Evolutionary conservation across 257 asterid species (phyloP).

Genomic region (Salvia splendens): DNA sequence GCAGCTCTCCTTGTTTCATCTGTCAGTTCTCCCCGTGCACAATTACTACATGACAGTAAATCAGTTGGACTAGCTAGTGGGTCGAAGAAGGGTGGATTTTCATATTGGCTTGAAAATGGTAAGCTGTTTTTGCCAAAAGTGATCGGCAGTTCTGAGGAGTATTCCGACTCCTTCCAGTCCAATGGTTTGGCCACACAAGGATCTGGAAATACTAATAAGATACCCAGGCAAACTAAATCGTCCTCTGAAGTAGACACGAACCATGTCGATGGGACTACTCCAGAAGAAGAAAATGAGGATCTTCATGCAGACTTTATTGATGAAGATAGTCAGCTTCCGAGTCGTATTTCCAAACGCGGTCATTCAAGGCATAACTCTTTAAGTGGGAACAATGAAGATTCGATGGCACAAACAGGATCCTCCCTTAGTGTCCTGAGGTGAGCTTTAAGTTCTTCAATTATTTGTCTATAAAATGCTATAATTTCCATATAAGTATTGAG

Average conservation of each 20-base stretch:
- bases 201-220: slow-evolving; percentile 48
- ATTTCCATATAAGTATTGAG: slow-evolving; percentile 32
- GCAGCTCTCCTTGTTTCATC: slow-evolving; percentile 89
- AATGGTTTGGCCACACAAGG: slow-evolving; percentile 55
- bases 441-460: slow-evolving; percentile 34
- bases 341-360: slow-evolving; percentile 72
- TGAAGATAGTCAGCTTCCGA: slow-evolving; percentile 99
- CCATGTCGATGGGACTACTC: slow-evolving; percentile 61
- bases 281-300: slow-evolving; percentile 99
- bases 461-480: slow-evolving; percentile 26
- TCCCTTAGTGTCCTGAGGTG: slow-evolving; percentile 90
- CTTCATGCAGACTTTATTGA: slow-evolving; percentile 99
- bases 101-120: slow-evolving; percentile 73
- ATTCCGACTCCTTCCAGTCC: slow-evolving; percentile 46
- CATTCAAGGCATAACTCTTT: slow-evolving; percentile 59
- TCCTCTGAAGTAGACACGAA: slow-evolving; percentile 45
- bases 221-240: slow-evolving; percentile 34
- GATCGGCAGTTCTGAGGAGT: slow-evolving; percentile 53
- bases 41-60: slow-evolving; percentile 54
- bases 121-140: slow-evolving; percentile 72
- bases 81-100: slow-evolving; percentile 72
- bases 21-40: slow-evolving; percentile 50
- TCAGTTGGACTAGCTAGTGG: slow-evolving; percentile 54
- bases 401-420: slow-evolving; percentile 83
- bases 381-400: slow-evolving; percentile 59